Evolutionary conservation across 2,329 filamentous ascomycete genomes (phyloP).

Genomic region (Pseudogymnoascus sp.): DNA sequence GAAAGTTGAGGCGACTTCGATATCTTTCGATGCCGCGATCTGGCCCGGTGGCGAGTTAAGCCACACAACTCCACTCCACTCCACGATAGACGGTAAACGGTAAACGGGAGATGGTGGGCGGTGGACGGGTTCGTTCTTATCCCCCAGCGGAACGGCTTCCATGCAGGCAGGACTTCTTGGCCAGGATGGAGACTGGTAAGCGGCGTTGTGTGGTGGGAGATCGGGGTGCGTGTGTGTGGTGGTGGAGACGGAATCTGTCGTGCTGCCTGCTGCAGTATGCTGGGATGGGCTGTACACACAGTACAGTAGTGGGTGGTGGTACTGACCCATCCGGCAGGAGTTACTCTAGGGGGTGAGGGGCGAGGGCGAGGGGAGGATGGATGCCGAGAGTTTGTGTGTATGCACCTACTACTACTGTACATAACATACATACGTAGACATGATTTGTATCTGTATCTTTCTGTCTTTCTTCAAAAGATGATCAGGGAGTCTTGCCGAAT

Average conservation of each 20-base stretch:
- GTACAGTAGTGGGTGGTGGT: background rate
- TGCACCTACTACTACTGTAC: background rate
- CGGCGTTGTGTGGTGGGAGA: background rate
- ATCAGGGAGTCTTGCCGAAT: background rate
- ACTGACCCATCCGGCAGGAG: slow-evolving; percentile 7
- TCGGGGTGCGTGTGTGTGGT: background rate
- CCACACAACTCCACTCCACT: background rate
- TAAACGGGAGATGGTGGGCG: no score
- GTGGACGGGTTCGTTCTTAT: background rate
- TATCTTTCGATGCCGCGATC: background rate
- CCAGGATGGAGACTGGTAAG: background rate
- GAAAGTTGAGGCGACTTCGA: background rate
- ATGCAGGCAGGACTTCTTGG: background rate
- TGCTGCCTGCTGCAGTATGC: background rate
- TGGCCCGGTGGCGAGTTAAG: background rate
- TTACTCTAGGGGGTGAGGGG: background rate
- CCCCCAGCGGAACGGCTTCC: background rate
- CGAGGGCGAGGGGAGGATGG: background rate
- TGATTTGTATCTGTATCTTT: no score
- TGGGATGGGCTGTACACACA: no score
- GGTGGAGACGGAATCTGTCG: background rate
- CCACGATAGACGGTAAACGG: no score
- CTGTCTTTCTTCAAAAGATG: background rate
- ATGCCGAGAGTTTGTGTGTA: background rate
- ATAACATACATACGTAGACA: no score